Base-by-base conservation (phyloP, 176 grass and related monocot genomes). In the Triticum dicoccoides region DNA sequence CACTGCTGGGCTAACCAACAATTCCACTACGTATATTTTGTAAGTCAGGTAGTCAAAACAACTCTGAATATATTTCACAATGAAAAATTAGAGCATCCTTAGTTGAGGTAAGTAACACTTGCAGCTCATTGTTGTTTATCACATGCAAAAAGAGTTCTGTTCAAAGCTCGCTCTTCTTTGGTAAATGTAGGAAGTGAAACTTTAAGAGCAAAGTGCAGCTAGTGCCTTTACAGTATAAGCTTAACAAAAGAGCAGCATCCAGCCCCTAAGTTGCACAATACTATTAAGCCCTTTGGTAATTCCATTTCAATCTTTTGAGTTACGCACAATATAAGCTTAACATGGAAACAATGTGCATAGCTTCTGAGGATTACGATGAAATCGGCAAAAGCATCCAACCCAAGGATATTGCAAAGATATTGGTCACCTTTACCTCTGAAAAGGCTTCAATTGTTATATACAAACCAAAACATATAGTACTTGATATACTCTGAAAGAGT, bases 171-270 rank as follows among this genome's bases (percentile, higher is more conserved):
- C 20, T 25, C 7, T 78, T 58, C 20, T 61, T 69, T 61, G 11
- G 24, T 32, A 88, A 77, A 77, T 73, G 73, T 8, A 69, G 70
- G 33, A 76, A 59, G 63, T 8, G 5, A 82, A 66, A 77, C 24
- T 77, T 65, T 20, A 21, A 45, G 78, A 52, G 49, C 34, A 69
- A 82, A 56, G 42, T 72, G 8, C 27, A 86, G 35, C 51, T 59
- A 87, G 73, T 74, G 69, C 3, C 44, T 68, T 76, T 2, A 81
- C 69, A 65, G 9, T 34, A 47, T 47, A 47, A 47, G 44, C 44
- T 47, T 47, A 47, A 47, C 11, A 12, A 47, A 47, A 47, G 44
- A 47, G 44, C 44, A 47, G 44, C 11, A 47, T 47, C 44, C 11
- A 47, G 11, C 11, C 44, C 44, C 44, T 47, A 47, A 4, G 44